phyloP scores from a whole-genome alignment of 371 early-diverging fungal species.

The Mortierella sp. region DNA sequence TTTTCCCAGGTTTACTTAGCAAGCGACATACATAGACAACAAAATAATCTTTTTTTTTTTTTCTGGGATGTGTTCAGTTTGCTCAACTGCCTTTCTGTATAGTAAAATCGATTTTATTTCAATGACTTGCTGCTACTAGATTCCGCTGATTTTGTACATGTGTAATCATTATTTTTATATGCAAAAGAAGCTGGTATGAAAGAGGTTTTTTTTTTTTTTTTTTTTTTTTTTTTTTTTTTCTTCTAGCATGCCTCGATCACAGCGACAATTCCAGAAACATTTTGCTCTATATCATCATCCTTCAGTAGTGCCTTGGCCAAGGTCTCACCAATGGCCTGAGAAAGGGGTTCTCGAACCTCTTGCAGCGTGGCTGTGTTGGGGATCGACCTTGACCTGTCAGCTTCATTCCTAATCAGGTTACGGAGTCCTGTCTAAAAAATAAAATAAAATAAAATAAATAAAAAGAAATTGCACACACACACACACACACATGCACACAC shows the following conservation, averaged over 20 bases:
- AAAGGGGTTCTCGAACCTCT: constrained; percentile 30
- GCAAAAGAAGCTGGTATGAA: neutral
- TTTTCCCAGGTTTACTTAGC: neutral
- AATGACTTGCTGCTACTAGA: too few relatives aligned
- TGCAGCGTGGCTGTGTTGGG: constrained; percentile 19
- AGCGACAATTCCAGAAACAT: constrained; percentile 15
- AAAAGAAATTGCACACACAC: neutral
- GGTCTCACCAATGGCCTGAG: constrained; percentile 25
- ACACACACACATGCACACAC: too few relatives aligned
- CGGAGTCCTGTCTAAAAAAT: constrained; percentile 29
- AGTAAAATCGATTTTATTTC: too few relatives aligned
- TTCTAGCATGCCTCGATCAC: constrained; percentile 24
- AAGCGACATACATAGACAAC: neutral
- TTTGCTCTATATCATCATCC: constrained; percentile 19
- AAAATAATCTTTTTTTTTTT: constrained; percentile 5
- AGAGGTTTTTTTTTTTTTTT: neutral
- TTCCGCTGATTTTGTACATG: too few relatives aligned
- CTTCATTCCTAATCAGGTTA: constrained; percentile 31
- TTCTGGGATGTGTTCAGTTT: neutral
- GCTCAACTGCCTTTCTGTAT: too few relatives aligned
- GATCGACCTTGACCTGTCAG: constrained; percentile 6
- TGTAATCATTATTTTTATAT: too few relatives aligned
- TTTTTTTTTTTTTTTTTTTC: neutral
- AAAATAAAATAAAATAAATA: neutral
- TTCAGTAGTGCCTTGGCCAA: constrained; percentile 19